Evolutionary conservation across 148 eudicot genomes (phyloP), one percentile per base, ranked within the genome.

Genomic region (Amaranthus palmeri): DNA sequence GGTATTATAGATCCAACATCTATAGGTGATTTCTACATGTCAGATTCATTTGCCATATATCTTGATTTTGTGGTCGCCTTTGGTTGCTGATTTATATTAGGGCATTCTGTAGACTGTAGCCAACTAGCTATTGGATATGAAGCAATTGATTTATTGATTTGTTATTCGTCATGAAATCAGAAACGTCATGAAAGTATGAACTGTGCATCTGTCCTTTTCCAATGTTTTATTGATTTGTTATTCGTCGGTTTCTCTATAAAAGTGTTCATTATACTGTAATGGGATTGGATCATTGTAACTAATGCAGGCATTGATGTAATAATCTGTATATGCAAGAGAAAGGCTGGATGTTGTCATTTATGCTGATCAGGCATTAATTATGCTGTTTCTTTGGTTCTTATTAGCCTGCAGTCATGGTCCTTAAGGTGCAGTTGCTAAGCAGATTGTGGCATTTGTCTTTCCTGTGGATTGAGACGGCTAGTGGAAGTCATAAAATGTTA

Each of bases 401-500:
- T 52, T 48, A 68, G 47, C 40, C 5, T 69, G 61, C 61, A 40
- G 55, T 17, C 46, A 18, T 61, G 67, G 46, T 43, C 70, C 18
- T 61, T 47, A 67, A 42, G 17, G 69, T 18, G 65, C 54, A 14
- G 65, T 18, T 49, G 42, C 68, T 11, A 61, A 60, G 68, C 63
- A 61, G 40, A 78, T 54, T 67, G 74, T 71, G 69, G 68, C 52
- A 54, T 61, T 62, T 40, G 51, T 69, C 65, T 69, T 54, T 48
- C 46, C 79, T 25, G 78, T 82, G 84, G 87, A 65, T 72, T 72
- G 76, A 70, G 77, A 72, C 61, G 68, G 10, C 52, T 56, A 9
- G 58, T 59, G 54, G 67, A 64, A 55, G 59, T 56, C 69, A 45
- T 49, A 80, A 83, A 76, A 93, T 89, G 98, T 67, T 83, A 54